Evolutionary conservation across 2,329 filamentous ascomycete genomes (phyloP), one percentile per base, ranked within the genome.

Genomic region (Knufia fluminis): DNA sequence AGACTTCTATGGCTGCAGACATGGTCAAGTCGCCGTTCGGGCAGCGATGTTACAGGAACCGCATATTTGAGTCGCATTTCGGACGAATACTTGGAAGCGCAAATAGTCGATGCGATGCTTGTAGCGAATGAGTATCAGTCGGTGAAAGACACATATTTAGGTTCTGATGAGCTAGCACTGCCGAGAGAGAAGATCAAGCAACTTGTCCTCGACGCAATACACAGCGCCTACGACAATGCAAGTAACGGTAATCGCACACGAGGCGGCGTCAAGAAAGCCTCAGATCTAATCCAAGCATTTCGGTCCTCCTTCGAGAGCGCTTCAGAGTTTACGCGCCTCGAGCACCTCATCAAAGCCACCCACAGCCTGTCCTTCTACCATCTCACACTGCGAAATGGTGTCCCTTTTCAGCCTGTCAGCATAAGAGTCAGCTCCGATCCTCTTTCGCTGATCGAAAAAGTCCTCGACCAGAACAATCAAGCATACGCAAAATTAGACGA

Each of bases 351-450:
- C 33, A 67, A 74, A 42, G 80, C 79, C 14, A 83, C 80, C 1
- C 80, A 83, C 59, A 70, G 78, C 16, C 64, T 83, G 52, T 83
- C 80, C 1, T 83, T 79, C 58, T 83, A 83, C 60, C 79, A 78
- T 1, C 66, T 83, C 6, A 81, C 73, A 0, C 66, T 83, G 3
- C 77, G 82, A 56, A 79, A 82, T 52, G 78, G 78, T 16, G 76
- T 83, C 14, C 79, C 79, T 1, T 83, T 83, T 59, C 76, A 80
- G 57, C 80, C 80, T 2, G 80, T 83, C 57, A 81, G 75, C 59
- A 82, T 83, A 50, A 75, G 80, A n/a, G 76, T 79, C 35, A 78
- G 76, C 56, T 66, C 72, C 8, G 79, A 83, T 58, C 79, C 80
- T 4, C 63, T 83, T 3, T 71, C 72, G 1, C 64, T 83, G 20